Base-by-base conservation (phyloP, 495 filamentous ascomycete genomes). In the Aspergillus avenaceus region DNA sequence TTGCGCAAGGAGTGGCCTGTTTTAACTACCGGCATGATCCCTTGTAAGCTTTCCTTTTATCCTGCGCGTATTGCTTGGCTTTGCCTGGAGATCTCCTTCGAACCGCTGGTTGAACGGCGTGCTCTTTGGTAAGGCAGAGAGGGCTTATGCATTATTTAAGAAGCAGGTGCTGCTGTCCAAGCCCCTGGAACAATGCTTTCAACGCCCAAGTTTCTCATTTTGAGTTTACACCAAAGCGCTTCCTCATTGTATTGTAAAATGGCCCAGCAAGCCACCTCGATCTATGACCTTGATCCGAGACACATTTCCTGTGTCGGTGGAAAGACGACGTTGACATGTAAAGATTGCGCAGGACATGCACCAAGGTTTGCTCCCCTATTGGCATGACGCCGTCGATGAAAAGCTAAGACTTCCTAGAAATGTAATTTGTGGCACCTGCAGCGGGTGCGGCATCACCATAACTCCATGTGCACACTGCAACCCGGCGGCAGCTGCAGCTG, bases 221-320 rank as follows among this genome's bases (percentile, higher is more conserved):
- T n/a, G n/a, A n/a, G n/a, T n/a, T n/a, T n/a, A n/a, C n/a, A 38
- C 18, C 3, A 2, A 11, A 31, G 13, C 13, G 19, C 7, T 18
- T 4, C n/a, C 2, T n/a, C 26, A 16, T 24, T 23, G 8, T 13
- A 21, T 34, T 41, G 19, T 34, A 48, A 46, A 36, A 69, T 67
- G 66, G 51, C 57, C 8, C 46, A 45, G 38, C 55, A 53, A n/a
- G 50, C 54, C 14, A 18, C 44, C 4, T 54, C 59, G 0, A 22
- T 54, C 11, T 14, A 62, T 43, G 44, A 59, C 29, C 63, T 69
- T 2, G 70, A 73, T 41, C 70, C 70, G 9, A 50, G 45, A 3
- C 68, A 71, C 28, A 65, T 55, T 11, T 65, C 70, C 9, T 73
- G 70, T 49, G 64, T 71, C 16, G 63, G 68, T 8, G 70, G 70